Percentiles rank a stretch among this genome's conserved stretches.
Conservation (phyloP, 441 rosid species). For the Populus tomentosa region DNA sequence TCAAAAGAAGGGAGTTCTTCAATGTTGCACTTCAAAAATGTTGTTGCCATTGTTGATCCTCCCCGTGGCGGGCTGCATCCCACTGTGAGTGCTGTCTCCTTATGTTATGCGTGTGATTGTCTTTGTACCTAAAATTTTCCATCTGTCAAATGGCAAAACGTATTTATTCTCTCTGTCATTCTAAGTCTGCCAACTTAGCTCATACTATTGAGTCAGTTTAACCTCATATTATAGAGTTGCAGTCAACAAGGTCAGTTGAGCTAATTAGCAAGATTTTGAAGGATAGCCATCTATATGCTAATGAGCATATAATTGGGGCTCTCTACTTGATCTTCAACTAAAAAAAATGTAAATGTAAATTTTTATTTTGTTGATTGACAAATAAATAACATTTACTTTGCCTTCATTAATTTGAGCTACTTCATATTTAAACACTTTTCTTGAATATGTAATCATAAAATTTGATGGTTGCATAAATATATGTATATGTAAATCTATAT, state of each 20-base stretch:
- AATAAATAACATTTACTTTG: neutral
- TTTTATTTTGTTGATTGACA: neutral
- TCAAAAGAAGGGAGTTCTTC: constrained; percentile 33
- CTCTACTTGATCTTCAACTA: neutral
- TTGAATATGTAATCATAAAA: neutral
- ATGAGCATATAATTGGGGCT: neutral
- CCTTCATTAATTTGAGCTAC: neutral
- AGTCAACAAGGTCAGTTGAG: neutral
- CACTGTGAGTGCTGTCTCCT: constrained; percentile 41
- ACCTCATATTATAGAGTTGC: neutral
- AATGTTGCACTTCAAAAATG: constrained; percentile 50
- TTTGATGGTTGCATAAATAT: neutral
- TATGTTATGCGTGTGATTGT: neutral
- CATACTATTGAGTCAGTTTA: too few relatives aligned
- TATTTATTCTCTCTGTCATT: too few relatives aligned
- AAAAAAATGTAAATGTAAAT: neutral
- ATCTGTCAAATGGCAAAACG: too few relatives aligned
- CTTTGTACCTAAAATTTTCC: neutral
- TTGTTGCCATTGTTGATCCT: constrained; percentile 97
- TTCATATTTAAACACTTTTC: neutral
- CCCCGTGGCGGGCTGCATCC: constrained; percentile 96
- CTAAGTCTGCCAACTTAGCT: neutral
- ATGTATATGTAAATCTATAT: too few relatives aligned
- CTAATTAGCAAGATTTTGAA: neutral
- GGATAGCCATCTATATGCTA: neutral